Base-by-base conservation (phyloP, 2,329 filamentous ascomycete species). In the Ophiostoma fasciatum region DNA sequence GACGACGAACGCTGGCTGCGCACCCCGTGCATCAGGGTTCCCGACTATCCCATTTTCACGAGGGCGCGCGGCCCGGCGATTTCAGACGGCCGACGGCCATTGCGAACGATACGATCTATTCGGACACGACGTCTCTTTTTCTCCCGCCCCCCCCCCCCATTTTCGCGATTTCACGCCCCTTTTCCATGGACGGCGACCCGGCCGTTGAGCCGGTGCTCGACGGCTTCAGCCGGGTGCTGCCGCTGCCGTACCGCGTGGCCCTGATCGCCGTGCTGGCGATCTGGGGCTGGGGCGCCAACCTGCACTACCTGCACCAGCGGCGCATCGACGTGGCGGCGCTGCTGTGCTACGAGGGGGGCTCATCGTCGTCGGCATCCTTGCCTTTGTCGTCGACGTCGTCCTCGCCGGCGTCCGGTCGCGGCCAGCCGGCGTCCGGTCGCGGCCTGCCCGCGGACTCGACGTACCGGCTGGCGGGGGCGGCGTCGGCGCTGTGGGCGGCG, bases 201-300 rank as follows among this genome's bases (percentile, higher is more conserved):
- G 71, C 72, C 48, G 75, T 81, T 48, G 77, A 81, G 60, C 56
- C 65, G 42, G 59, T 66, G 60, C 73, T 93, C 58, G 87, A 94
- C 68, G 70, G 74, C 57, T 90, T 94, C 66, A 87, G 82, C 68
- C 66, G 82, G 53, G 68, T 81, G 44, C 78, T 96, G 46, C 90
- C 88, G 35, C 66, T 96, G 42, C 88, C 90, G 29, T 94, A 88
- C 57, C 78, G 88, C 46, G 75, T 94, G 40, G 83, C 84, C 42
- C 71, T 92, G 47, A 79, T 94, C 49, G 63, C 90, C 44, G 79
- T 93, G 36, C 42, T 46, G 92, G 85, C 83, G 48, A 78, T 93
- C 51, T 96, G 88, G 88, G 85, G 83, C 54, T 98, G 88, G 85
- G 85, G 79, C 46, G 59, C 81, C 48, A 96, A 94, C 61, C 73